Conservation (phyloP, 2,329 filamentous ascomycete species). For the Talaromyces sp. region DNA sequence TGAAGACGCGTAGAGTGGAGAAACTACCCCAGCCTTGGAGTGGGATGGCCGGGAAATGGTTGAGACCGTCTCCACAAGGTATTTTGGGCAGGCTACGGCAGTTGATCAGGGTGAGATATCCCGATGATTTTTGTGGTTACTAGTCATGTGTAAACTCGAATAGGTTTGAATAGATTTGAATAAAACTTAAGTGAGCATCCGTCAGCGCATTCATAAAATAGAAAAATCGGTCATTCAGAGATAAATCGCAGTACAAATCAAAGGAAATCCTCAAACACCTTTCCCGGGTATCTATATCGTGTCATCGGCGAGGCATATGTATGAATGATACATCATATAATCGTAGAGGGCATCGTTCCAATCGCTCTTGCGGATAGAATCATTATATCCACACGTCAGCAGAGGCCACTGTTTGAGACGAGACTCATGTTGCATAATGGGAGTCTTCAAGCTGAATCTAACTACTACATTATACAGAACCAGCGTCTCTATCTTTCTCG, state of each 20-base stretch:
- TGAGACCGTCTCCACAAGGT: not conserved
- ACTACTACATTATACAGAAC: not conserved
- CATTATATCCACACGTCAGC: not conserved
- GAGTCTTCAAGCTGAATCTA: not conserved
- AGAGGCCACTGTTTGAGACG: not conserved
- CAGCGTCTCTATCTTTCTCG: conserved; percentile 16
- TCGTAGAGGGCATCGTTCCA: not conserved
- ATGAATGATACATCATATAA: not conserved
- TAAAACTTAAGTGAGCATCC: too few relatives aligned
- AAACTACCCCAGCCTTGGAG: not conserved
- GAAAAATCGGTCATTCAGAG: not conserved
- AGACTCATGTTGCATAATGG: not conserved
- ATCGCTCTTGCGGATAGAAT: not conserved
- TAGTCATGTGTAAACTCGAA: not conserved
- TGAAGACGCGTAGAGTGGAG: not conserved
- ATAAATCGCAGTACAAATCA: not conserved
- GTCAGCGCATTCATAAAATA: not conserved
- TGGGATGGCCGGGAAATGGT: not conserved
- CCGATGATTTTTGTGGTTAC: not conserved
- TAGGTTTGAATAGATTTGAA: too few relatives aligned
- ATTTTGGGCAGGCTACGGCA: not conserved
- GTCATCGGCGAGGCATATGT: not conserved
- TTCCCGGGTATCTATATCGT: conserved; percentile 10
- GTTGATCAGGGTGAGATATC: not conserved
- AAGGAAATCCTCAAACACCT: not conserved